phyloP scores from a whole-genome alignment of 2,329 filamentous ascomycete species.

The Ceratocystis eucalypticola region DNA sequence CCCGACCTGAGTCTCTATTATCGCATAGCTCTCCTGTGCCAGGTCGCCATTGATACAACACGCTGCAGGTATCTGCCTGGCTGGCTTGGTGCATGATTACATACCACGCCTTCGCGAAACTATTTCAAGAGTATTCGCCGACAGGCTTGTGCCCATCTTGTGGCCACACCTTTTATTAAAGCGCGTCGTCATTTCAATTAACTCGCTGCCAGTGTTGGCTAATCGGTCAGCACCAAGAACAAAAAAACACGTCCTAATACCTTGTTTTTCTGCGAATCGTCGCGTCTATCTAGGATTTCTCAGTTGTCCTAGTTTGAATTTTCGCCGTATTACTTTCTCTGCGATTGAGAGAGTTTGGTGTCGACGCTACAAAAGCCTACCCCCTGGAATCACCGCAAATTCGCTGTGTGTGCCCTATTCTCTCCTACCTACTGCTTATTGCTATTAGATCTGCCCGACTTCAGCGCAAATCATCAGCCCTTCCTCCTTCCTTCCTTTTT shows the following conservation, averaged over 20 bases:
- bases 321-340: not conserved
- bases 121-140: not conserved
- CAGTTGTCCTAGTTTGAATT: not conserved
- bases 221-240: not conserved
- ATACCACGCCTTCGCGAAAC: not conserved
- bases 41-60: not conserved
- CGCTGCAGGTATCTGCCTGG: not conserved
- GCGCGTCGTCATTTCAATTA: not conserved
- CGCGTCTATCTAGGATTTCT: not conserved
- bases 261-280: not conserved
- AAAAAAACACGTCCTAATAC: not conserved
- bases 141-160: not conserved
- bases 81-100: not conserved
- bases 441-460: not conserved
- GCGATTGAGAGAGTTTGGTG: not conserved
- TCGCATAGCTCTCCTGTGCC: not conserved
- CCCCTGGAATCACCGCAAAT: not conserved
- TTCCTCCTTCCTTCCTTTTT: not conserved
- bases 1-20: not conserved
- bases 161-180: not conserved
- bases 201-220: not conserved
- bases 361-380: not conserved
- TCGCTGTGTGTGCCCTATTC: conserved; percentile 1
- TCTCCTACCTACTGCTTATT: not conserved
- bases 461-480: not conserved